Evolutionary conservation across 805 yeast species (phyloP).

Genomic region (Saturnispora saitoi): DNA sequence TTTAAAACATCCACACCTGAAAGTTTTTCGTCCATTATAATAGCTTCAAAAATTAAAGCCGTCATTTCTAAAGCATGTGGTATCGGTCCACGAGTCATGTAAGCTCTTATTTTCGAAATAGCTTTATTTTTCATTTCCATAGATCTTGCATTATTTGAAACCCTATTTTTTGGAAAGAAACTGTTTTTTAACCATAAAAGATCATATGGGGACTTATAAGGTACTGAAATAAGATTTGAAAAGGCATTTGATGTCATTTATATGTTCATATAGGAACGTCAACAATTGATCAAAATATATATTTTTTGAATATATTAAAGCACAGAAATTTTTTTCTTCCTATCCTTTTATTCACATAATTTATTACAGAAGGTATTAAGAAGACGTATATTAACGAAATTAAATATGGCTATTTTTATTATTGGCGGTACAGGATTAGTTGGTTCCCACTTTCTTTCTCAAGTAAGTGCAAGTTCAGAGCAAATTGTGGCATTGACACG

Average conservation of each 20-base stretch:
- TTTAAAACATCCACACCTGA: constrained; percentile 3
- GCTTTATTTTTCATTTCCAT: constrained; percentile 30
- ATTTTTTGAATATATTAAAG: too few relatives aligned
- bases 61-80: constrained; percentile 73
- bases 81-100: constrained; percentile 49
- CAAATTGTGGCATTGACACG: constrained; percentile 46
- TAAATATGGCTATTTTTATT: constrained; percentile 23
- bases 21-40: constrained; percentile 32
- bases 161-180: constrained; percentile 34
- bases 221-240: background rate
- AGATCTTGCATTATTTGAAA: background rate
- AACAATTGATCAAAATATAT: background rate
- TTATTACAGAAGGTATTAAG: background rate
- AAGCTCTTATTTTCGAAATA: constrained; percentile 42
- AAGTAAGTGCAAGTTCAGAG: constrained; percentile 28
- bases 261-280: background rate
- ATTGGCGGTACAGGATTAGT: constrained; percentile 78
- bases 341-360: background rate
- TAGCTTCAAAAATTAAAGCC: constrained; percentile 44
- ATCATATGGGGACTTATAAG: constrained; percentile 34
- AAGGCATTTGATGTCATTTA: background rate
- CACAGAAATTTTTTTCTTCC: background rate
- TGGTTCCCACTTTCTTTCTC: constrained; percentile 49
- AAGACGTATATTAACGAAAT: background rate
- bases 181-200: constrained; percentile 37